Base-by-base conservation (phyloP, 1,139 yeast genomes). In the Zygosaccharomyces sapae region DNA sequence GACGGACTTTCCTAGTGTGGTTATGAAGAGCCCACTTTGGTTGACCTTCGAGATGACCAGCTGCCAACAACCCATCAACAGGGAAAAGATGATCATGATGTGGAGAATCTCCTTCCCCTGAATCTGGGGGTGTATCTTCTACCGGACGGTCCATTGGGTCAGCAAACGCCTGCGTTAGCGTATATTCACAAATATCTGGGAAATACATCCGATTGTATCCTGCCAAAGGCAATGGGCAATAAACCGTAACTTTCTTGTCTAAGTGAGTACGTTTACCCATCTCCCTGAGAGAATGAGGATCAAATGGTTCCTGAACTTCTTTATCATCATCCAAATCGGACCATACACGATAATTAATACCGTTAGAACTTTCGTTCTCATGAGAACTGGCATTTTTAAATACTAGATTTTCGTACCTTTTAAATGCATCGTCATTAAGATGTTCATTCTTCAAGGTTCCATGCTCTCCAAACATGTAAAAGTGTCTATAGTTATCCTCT, bases 11-110 rank as follows among this genome's bases (percentile, higher is more conserved):
- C 27, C 41, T 47, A 2, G 43, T 48, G 45, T 59, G 57, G 33
- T 56, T 57, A 33, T 58, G 59, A 4, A 54, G 33, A 6, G 46
- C 38, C 59, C 60, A 55, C 6, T 43, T 29, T 16, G 38, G 35
- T 40, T 55, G 58, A 8, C 33, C 34, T 12, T 25, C 45, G 18
- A 31, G 37, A 8, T 43, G 37, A 3, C 41, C 45, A 4, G 45
- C 35, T 20, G 38, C 33, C 12, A 36, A 27, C 6, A 38, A 38
- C 7, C 41, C 41, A 29, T 38, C 41, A 20, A 38, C 41, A 9
- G 41, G 41, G 12, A 24, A 38, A 2, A 33, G 16, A 6, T 31
- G 19, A 16, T 29, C 34, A 7, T 29, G 34, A 5, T 2, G 5
- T 12, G 3, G 40, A 10, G 13, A 8, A 12, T 4, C n/a, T 16